Base-by-base conservation (phyloP, 23 red algal genomes). In the Gracilariopsis chorda region DNA sequence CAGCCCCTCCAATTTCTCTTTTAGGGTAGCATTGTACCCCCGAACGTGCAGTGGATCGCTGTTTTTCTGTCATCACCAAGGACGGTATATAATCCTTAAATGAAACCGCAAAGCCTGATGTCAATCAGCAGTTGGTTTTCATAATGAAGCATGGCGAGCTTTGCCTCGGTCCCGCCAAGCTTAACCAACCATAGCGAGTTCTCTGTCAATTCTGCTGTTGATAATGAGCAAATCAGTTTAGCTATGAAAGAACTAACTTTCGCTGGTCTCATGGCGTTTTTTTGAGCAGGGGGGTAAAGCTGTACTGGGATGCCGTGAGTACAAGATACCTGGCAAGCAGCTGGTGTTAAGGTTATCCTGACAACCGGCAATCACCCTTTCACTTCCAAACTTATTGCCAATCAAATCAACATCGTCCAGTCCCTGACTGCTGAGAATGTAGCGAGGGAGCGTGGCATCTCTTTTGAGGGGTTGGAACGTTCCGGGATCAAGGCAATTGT, bases 11-110 rank as follows among this genome's bases (percentile, higher is more conserved):
- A 73, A 30, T 55, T 96, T 17, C 94, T 75, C 87, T 85, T 99
- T 63, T 96, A 99, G 85, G 97, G n/a, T n/a, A n/a, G n/a, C n/a
- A n/a, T n/a, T n/a, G 97, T 19, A 93, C 97, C 6, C 97, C 97
- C 0, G 97, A 99, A 62, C 91, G 93, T 45, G 92, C 96, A 25
- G 62, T 99, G 63, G 92, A 88, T 33, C 34, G 82, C 11, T 94
- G 85, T 90, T 36, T 68, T 0, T 64, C 61, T 35, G 81, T 88
- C 43, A 24, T 78, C 40, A 87, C 84, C 44, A 78, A 75, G 64
- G 48, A 83, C 28, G 79, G 86, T 51, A 62, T 83, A 17, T 48
- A 90, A 34, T 74, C 90, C 7, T 83, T 91, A 27, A 55, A 89
- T 42, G 92, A 77, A 19, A 83, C 84, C 24, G 67, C 76, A 0